A percentile compares a stretch with the other conserved stretches of the same genome.
Evolutionary conservation across 148 eudicot genomes (phyloP).

Genomic region (Chenopodium suecicum): DNA sequence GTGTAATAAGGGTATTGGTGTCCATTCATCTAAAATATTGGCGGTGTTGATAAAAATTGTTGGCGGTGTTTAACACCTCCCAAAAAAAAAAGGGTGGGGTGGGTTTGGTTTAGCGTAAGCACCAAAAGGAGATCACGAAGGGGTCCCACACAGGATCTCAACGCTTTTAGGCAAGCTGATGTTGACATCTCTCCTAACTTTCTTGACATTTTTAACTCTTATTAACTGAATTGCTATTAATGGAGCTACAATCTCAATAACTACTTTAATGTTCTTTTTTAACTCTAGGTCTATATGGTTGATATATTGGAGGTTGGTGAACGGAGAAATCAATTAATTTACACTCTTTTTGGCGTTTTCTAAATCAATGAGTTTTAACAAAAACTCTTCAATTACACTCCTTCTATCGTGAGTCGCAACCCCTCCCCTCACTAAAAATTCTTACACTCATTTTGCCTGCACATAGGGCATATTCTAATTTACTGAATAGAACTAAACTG

Average conservation of each 20-base stretch:
- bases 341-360: slow-evolving; percentile 4
- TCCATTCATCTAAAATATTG: too few species aligned
- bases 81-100: too few species aligned
- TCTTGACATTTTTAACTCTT: background rate
- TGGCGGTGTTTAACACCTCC: too few species aligned
- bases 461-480: too few species aligned
- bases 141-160: slow-evolving; percentile 27
- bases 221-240: slow-evolving; percentile 24
- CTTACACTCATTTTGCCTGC: too few species aligned
- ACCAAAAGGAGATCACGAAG: slow-evolving; percentile 28
- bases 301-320: slow-evolving; percentile 25
- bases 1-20: too few species aligned
- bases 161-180: slow-evolving; percentile 15
- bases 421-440: background rate
- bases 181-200: slow-evolving; percentile 29
- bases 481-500: too few species aligned
- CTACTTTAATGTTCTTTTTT: background rate
- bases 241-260: slow-evolving; percentile 24
- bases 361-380: slow-evolving; percentile 15
- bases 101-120: slow-evolving; percentile 24
- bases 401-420: background rate
- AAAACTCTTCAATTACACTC: slow-evolving; percentile 31
- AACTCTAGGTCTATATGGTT: slow-evolving; percentile 20
- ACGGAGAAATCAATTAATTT: slow-evolving; percentile 12
- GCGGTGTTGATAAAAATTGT: too few species aligned